These are phyloP conservation scores for Arthrobotrys iridis DNA, from an alignment of 2,329 filamentous ascomycete genomes.

Conservation along the genomic window DNA sequence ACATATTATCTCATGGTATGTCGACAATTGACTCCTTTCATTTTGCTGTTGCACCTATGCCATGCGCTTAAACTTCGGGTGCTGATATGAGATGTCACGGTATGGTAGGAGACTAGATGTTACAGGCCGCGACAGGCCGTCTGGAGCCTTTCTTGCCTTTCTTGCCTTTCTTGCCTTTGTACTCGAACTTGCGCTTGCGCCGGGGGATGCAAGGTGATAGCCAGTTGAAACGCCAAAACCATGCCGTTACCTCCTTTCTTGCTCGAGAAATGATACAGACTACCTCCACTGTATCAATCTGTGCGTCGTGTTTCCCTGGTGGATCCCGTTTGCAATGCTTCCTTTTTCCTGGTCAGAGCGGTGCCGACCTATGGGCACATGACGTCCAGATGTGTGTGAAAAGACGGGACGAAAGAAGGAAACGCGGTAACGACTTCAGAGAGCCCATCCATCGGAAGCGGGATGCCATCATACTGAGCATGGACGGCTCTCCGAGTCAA, in stretches of 20 bases:
- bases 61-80: neutral
- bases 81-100: neutral
- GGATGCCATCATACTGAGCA: constrained; percentile 11
- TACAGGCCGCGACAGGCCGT: neutral
- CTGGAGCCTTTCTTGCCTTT: neutral
- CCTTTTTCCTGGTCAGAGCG: constrained; percentile 27
- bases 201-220: constrained; percentile 38
- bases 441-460: constrained; percentile 4
- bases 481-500: neutral
- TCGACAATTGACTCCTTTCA: neutral
- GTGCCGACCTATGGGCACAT: constrained; percentile 28
- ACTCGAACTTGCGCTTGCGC: constrained; percentile 6
- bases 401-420: constrained; percentile 36
- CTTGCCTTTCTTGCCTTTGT: neutral
- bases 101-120: neutral
- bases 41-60: neutral
- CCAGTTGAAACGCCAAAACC: constrained; percentile 46
- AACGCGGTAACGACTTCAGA: constrained; percentile 31
- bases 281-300: constrained; percentile 26
- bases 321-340: constrained; percentile 24
- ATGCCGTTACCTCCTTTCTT: constrained; percentile 38
- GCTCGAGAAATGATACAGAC: constrained; percentile 19
- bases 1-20: neutral
- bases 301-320: constrained; percentile 30
- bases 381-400: constrained; percentile 32